These are phyloP conservation scores for Carex sylvatica DNA, from an alignment of 202 grass and related monocot species.

Conservation along the genomic window DNA sequence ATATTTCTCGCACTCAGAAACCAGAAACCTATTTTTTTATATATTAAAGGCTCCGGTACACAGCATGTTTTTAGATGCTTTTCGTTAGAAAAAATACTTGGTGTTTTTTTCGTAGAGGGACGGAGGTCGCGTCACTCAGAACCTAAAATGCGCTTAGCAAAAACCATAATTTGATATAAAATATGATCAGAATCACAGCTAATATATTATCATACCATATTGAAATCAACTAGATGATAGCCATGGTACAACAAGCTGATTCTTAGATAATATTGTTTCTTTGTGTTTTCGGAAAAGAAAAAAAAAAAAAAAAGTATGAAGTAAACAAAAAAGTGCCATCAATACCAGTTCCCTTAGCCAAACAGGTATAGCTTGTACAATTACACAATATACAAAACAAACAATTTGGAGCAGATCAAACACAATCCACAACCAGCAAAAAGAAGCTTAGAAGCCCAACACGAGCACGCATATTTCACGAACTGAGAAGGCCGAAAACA, in stretches of 20 bases:
- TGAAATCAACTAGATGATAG: not conserved
- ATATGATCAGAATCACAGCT: conserved; percentile 1
- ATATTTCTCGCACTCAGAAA: not conserved
- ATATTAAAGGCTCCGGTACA: too few species aligned
- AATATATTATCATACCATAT: not conserved
- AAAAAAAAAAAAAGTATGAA: not conserved
- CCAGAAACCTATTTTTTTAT: too few species aligned
- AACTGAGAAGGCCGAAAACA: not conserved
- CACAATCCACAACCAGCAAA: conserved; percentile 18
- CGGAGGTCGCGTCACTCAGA: not conserved
- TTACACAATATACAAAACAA: conserved; percentile 24
- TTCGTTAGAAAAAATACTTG: too few species aligned
- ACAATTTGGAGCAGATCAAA: conserved; percentile 18
- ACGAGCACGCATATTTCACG: not conserved
- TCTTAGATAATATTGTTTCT: not conserved
- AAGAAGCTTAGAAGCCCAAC: not conserved
- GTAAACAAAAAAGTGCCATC: not conserved
- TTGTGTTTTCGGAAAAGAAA: not conserved
- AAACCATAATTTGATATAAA: not conserved
- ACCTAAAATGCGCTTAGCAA: not conserved
- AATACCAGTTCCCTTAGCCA: conserved; percentile 15
- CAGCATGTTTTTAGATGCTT: too few species aligned
- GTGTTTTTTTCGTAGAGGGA: too few species aligned
- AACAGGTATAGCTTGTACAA: conserved; percentile 18
- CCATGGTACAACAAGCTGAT: not conserved